Percentiles rank a stretch among this genome's conserved stretches.
phyloP scores from a whole-genome alignment of 352 stramenopile genomes.

The Hyphochytrium catenoides region DNA sequence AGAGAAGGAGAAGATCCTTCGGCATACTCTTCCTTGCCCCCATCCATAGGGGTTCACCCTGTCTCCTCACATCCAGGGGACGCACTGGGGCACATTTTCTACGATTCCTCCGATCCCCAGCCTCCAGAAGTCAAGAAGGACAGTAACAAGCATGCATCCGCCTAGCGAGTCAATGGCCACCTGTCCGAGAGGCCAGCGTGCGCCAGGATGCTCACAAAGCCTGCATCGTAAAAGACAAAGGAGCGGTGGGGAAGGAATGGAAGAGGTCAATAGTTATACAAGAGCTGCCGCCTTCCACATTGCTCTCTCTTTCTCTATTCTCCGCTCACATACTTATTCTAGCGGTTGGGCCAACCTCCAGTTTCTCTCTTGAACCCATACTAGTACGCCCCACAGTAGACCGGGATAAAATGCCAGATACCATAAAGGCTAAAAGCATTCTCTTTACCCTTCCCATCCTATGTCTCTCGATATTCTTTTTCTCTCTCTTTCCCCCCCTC shows the following conservation, averaged over 20 bases:
- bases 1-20: no score
- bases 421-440: no score
- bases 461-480: conserved; percentile 70
- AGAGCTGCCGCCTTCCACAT: conserved; percentile 3
- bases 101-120: conserved; percentile 2
- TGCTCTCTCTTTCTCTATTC: conserved; percentile 1
- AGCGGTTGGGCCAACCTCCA: conserved; percentile 44
- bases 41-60: no score
- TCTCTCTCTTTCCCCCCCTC: conserved; percentile 24
- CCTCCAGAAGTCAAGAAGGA: conserved; percentile 7
- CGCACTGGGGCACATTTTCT: no score
- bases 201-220: conserved; percentile 8
- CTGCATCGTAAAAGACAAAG: conserved; percentile 7
- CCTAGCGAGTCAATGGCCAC: conserved; percentile 2
- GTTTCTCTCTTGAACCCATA: no score
- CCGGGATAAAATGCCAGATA: no score
- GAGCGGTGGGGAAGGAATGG: neutral
- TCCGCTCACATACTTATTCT: conserved; percentile 23
- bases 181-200: neutral
- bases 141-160: conserved; percentile 5
- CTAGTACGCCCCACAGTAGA: no score
- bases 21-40: no score
- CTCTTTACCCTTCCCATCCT: no score
- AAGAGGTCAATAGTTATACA: conserved; percentile 4
- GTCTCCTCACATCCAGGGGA: no score